Evolutionary conservation across 1,139 yeast genomes (phyloP).

Genomic region (Hemisphaericaspora subhashii): DNA sequence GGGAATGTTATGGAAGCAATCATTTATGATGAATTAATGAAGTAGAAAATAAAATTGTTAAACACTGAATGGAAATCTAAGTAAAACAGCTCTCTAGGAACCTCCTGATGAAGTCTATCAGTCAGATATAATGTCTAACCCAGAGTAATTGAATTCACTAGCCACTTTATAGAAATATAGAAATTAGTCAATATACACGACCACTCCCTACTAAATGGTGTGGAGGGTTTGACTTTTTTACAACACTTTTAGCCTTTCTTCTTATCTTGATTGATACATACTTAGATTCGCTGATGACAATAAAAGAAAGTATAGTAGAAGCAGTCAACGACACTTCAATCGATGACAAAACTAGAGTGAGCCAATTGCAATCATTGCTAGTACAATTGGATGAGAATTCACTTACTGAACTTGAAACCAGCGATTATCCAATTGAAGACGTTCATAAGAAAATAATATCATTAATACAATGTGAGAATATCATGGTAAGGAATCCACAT

Average conservation of each 20-base stretch:
- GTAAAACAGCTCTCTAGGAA: no score
- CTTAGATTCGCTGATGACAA: no score
- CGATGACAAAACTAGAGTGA: slow-evolving; percentile 3
- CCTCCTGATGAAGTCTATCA: background rate
- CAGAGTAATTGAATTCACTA: no score
- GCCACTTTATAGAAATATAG: background rate
- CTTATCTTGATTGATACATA: no score
- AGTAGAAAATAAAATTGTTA: slow-evolving; percentile 3
- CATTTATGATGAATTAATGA: slow-evolving; percentile 11
- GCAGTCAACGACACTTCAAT: background rate
- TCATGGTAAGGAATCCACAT: slow-evolving; percentile 7
- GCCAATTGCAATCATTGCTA: background rate
- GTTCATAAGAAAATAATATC: background rate
- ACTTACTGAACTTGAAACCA: background rate
- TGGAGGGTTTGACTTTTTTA: background rate
- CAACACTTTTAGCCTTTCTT: no score
- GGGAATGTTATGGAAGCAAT: slow-evolving; percentile 10
- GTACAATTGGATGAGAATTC: slow-evolving; percentile 1
- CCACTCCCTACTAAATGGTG: background rate
- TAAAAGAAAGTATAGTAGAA: background rate
- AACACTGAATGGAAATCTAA: no score
- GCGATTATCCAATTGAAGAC: background rate
- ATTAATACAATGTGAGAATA: slow-evolving; percentile 6
- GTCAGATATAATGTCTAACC: no score
- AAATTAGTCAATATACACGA: background rate